Percentiles rank a stretch among this genome's conserved stretches.
phyloP scores from a whole-genome alignment of 208 protist genomes.

The Trypanosoma platydactyli region DNA sequence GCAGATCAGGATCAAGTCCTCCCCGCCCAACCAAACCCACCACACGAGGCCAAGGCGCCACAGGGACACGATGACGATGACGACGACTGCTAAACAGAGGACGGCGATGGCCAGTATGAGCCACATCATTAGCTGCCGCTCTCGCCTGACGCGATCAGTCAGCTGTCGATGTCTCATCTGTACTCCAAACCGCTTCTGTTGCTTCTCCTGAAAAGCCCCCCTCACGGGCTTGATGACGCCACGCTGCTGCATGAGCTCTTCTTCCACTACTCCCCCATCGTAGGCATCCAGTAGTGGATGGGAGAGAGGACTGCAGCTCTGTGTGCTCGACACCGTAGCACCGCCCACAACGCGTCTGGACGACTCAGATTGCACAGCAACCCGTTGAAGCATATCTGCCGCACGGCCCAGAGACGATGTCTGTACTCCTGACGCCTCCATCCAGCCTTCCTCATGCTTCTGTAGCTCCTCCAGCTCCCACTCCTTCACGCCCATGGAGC shows the following conservation, averaged over 20 bases:
- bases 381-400: not conserved
- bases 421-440: no score
- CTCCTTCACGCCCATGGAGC: slow-evolving; percentile 7
- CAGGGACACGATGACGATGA: no score
- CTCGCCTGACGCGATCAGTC: not conserved
- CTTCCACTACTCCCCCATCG: not conserved
- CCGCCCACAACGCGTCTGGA: not conserved
- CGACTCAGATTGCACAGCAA: not conserved
- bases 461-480: slow-evolving; percentile 6
- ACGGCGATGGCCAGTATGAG: not conserved
- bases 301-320: not conserved
- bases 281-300: not conserved
- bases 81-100: not conserved
- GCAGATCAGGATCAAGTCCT: no score
- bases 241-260: not conserved
- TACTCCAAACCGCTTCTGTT: not conserved
- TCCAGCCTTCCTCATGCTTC: not conserved
- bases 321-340: not conserved
- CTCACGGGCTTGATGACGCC: not conserved
- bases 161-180: not conserved
- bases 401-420: not conserved
- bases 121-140: not conserved
- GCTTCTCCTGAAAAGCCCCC: not conserved
- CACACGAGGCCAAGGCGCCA: no score
- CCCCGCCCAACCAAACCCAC: no score